Evolutionary conservation across 352 stramenopile species (phyloP).

Genomic region (Pythium scleroteichum): DNA sequence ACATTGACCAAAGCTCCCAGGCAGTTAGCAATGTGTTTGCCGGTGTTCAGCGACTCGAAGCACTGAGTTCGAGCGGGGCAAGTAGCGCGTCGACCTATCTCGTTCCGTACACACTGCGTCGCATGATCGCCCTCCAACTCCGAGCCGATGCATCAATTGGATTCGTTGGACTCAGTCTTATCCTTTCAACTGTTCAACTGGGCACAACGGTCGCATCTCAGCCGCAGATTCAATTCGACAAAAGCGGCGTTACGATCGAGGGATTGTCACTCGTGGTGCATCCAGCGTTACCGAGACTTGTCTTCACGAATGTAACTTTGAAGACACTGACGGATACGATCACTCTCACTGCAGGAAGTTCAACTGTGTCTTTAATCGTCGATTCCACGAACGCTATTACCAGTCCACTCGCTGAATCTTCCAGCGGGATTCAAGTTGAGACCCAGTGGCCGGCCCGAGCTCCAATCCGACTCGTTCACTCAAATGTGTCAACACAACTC

Average conservation of each 20-base stretch:
- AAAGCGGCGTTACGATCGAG: constrained; percentile 5
- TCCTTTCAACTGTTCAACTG: constrained; percentile 18
- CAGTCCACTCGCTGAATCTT: neutral
- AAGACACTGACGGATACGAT: constrained; percentile 3
- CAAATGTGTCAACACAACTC: neutral
- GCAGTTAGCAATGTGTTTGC: constrained; percentile 13
- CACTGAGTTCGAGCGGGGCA: neutral
- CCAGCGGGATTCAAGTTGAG: neutral
- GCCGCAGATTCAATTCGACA: constrained; percentile 10
- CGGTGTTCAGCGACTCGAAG: constrained; percentile 7
- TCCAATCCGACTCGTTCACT: constrained; percentile 7
- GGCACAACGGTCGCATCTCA: neutral
- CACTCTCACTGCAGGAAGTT: neutral
- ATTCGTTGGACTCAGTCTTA: constrained; percentile 9
- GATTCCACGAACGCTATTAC: neutral
- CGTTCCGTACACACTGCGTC: constrained; percentile 12
- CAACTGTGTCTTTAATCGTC: neutral
- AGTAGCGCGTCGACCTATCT: constrained; percentile 7
- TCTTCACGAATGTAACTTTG: neutral
- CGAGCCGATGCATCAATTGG: constrained; percentile 4
- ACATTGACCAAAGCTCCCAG: constrained; percentile 21
- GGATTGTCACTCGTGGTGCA: constrained; percentile 11
- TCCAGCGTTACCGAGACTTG: neutral
- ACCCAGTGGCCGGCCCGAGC: constrained; percentile 2
- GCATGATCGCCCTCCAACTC: constrained; percentile 12